These are phyloP conservation scores for Torulaspora delbrueckii DNA, from an alignment of 805 yeast genomes.

Conservation along the genomic window DNA sequence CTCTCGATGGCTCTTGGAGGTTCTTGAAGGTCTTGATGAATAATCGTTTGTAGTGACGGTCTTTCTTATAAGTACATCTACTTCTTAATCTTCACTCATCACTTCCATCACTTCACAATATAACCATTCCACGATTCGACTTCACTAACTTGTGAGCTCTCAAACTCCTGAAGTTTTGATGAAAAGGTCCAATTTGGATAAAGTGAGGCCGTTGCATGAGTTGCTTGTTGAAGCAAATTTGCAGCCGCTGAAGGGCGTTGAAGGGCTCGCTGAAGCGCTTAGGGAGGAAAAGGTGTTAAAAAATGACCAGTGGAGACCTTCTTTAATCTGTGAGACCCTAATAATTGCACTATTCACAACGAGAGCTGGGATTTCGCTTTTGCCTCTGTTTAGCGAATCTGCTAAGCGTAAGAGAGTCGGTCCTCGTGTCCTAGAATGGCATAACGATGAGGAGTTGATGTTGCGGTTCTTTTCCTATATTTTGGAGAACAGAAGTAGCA, in stretches of 20 bases:
- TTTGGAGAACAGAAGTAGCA: constrained; percentile 12
- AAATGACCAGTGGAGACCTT: constrained; percentile 1
- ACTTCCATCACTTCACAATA: not conserved
- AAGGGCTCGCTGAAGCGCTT: constrained; percentile 2
- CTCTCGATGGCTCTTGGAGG: not conserved
- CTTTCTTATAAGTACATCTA: too few relatives aligned
- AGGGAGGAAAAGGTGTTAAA: constrained; percentile 3
- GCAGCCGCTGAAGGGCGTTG: constrained; percentile 3
- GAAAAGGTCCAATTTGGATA: constrained; percentile 7
- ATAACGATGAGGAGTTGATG: constrained; percentile 5
- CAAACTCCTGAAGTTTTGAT: not conserved
- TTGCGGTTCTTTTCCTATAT: constrained; percentile 16
- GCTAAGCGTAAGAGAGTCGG: not conserved
- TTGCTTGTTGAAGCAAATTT: constrained; percentile 3
- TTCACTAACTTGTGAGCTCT: not conserved
- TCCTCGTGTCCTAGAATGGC: constrained; percentile 5
- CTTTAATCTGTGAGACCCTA: constrained; percentile 14
- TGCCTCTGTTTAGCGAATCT: constrained; percentile 8
- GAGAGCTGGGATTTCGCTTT: constrained; percentile 21
- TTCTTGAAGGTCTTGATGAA: not conserved
- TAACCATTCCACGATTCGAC: not conserved
- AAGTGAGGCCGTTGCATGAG: constrained; percentile 4
- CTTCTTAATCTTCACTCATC: not conserved
- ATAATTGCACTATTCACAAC: constrained; percentile 24
- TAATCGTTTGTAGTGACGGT: not conserved